A percentile compares a stretch with the other conserved stretches of the same genome.
These are phyloP conservation scores for Beauveria medogensis DNA, from an alignment of 2,329 filamentous ascomycete species.

Conservation along the genomic window DNA sequence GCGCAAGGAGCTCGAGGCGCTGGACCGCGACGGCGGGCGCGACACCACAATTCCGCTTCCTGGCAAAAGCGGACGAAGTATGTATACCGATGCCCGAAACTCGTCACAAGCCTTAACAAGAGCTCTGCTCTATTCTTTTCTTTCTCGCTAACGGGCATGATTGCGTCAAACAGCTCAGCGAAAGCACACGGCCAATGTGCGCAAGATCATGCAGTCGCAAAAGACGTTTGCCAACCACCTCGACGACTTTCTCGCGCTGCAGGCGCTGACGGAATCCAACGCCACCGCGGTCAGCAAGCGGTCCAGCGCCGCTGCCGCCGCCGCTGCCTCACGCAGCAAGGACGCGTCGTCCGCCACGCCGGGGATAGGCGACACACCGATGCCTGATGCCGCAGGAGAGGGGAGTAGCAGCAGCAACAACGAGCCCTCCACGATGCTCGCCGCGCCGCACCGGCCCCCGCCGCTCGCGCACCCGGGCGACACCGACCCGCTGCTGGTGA, in stretches of 20 bases:
- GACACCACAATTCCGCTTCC: constrained; percentile 67
- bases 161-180: constrained; percentile 27
- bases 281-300: constrained; percentile 26
- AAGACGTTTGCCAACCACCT: constrained; percentile 80
- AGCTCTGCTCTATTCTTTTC: no score
- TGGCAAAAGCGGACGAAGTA: constrained; percentile 39
- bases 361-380: constrained; percentile 20
- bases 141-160: constrained; percentile 5
- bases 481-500: constrained; percentile 49
- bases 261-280: constrained; percentile 34
- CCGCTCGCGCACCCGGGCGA: constrained; percentile 40
- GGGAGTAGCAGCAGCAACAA: constrained; percentile 9
- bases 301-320: constrained; percentile 1
- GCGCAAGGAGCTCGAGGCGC: constrained; percentile 69
- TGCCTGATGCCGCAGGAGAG: constrained; percentile 17
- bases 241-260: constrained; percentile 66
- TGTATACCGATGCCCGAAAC: constrained; percentile 6
- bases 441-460: constrained; percentile 24
- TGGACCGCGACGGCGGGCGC: constrained; percentile 71
- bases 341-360: neutral
- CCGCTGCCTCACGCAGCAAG: constrained; percentile 15
- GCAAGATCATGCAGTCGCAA: constrained; percentile 70
- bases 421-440: constrained; percentile 23
- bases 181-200: constrained; percentile 61
- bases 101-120: no score